Evolutionary conservation across 2,329 filamentous ascomycete genomes (phyloP), one percentile per base, ranked within the genome.

Genomic region (Trichoderma atroviride): DNA sequence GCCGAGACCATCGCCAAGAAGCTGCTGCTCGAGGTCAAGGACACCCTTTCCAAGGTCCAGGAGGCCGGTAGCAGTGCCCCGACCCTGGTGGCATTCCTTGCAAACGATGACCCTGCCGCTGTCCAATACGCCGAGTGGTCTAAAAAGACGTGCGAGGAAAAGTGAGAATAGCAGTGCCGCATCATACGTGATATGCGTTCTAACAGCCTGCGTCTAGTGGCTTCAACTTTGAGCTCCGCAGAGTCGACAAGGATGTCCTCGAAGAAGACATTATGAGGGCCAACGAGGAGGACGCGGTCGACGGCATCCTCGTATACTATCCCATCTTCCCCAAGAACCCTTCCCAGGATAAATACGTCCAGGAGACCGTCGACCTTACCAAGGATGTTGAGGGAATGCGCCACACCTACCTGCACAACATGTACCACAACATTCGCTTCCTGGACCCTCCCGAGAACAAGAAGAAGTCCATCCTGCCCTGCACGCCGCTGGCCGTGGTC

Each of bases 351-450:
- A 92, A 92, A 80, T 98, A 98, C 80, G 89, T 99, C 73, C 95
- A 98, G 82, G 94, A 97, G 83, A 93, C 96, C 3, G 94, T 97
- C 69, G 90, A 93, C 69, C 87, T 97, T 55, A 83, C 87, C 80
- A 98, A 99, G 82, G 96, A 99, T 77, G 95, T 99, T 73, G 96
- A 99, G 81, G 96, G 96, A 43, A 88, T 99, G 70, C 93, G 91
- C 75, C 95, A 97, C 81, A 91, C 90, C 78, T 94, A 98, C 83
- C 91, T 98, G 77, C 94, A 95, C 88, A 99, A 99, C 87, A 97
- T 99, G 94, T 99, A 98, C 83, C 92, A 97, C 85, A 99, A 99
- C 83, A 89, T 97, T 76, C 93, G 96, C 73, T 98, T 94, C 84
- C 86, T 99, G 69, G 96, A 99, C 81, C 84, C 89, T 29, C 91